Conservation (phyloP, 192 early-diverging fungal species). For the Backusella sp. region DNA sequence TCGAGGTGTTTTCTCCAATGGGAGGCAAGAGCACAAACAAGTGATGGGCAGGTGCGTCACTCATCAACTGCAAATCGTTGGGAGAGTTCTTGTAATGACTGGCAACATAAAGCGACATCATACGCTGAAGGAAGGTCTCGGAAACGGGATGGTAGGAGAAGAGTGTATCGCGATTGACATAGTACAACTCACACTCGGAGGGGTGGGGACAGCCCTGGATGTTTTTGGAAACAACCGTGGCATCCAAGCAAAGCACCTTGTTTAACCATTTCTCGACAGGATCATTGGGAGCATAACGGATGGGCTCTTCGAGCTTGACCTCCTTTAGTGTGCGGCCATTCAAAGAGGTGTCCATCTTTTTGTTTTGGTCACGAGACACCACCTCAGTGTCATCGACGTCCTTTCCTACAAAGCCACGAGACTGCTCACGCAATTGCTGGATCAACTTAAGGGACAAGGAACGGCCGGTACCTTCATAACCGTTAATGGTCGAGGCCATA, state of each 20-base stretch:
- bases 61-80: constrained; percentile 96
- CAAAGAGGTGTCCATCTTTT: constrained; percentile 28
- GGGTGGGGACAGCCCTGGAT: constrained; percentile 91
- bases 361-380: constrained; percentile 57
- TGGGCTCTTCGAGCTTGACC: constrained; percentile 92
- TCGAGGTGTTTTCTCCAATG: constrained; percentile 60
- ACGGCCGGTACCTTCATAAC: constrained; percentile 98
- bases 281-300: constrained; percentile 87
- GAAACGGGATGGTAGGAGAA: constrained; percentile 98
- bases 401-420: constrained; percentile 62
- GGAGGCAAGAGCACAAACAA: constrained; percentile 96
- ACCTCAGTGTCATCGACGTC: constrained; percentile 21
- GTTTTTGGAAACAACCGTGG: constrained; percentile 65
- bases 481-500: constrained; percentile 99
- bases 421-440: constrained; percentile 93
- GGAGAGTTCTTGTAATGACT: constrained; percentile 99
- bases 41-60: constrained; percentile 97
- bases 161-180: constrained; percentile 95
- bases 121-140: constrained; percentile 95
- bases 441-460: constrained; percentile 95
- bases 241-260: constrained; percentile 92
- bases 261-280: constrained; percentile 95
- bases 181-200: constrained; percentile 91
- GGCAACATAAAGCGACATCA: constrained; percentile 97
- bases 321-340: constrained; percentile 81